phyloP scores from a whole-genome alignment of 169 alveolate species.

The Cryptosporidium andersoni region DNA sequence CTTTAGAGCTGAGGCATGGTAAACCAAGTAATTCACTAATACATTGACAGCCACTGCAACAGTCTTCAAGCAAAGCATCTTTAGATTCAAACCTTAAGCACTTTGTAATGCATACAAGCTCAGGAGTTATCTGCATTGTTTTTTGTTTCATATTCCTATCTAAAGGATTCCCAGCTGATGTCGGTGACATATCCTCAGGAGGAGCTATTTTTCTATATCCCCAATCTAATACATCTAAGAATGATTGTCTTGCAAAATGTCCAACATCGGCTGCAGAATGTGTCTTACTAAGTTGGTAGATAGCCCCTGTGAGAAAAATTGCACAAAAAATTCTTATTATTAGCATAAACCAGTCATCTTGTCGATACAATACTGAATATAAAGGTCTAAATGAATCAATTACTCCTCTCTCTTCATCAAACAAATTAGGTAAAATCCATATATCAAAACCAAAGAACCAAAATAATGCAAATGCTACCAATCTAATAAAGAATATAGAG shows the following conservation, averaged over 20 bases:
- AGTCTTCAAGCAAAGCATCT: slow-evolving; percentile 42
- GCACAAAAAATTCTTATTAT: slow-evolving; percentile 82
- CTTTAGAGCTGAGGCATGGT: slow-evolving; percentile 40
- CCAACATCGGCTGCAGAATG: slow-evolving; percentile 81
- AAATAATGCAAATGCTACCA: slow-evolving; percentile 76
- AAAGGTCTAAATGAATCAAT: slow-evolving; percentile 85
- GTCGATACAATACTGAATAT: slow-evolving; percentile 78
- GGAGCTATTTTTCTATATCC: slow-evolving; percentile 80
- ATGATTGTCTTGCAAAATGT: slow-evolving; percentile 85
- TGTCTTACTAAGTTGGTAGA: slow-evolving; percentile 83
- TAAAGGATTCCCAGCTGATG: neutral
- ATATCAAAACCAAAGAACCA: slow-evolving; percentile 87
- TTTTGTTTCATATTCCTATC: neutral
- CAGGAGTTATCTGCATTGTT: slow-evolving; percentile 6
- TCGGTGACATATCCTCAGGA: slow-evolving; percentile 50
- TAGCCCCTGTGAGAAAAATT: slow-evolving; percentile 81
- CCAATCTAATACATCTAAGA: slow-evolving; percentile 85
- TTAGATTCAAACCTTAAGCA: slow-evolving; percentile 68
- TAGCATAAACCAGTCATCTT: slow-evolving; percentile 77
- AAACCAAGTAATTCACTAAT: slow-evolving; percentile 36
- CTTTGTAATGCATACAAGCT: slow-evolving; percentile 19
- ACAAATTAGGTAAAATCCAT: slow-evolving; percentile 86
- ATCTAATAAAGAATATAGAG: slow-evolving; percentile 77
- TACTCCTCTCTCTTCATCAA: slow-evolving; percentile 87
- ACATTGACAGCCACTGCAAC: slow-evolving; percentile 55